Evolutionary conservation across 2,329 filamentous ascomycete species (phyloP), one percentile per base, ranked within the genome.

Genomic region (Trichoderma sp.): DNA sequence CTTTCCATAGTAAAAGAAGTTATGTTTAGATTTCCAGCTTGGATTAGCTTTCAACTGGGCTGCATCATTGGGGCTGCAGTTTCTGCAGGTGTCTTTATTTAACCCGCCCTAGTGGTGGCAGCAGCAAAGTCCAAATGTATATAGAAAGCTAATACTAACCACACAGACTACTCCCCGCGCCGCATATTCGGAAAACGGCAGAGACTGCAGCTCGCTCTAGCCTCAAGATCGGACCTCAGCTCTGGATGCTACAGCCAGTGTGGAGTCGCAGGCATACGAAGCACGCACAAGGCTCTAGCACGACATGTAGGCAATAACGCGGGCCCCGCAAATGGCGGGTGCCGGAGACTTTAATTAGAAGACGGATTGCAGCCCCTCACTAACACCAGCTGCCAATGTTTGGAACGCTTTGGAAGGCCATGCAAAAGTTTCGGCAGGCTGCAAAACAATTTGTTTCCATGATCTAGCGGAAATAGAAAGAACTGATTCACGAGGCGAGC

Each of bases 331-430:
- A 29, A 58, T 59, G 47, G 55, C 55, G 53, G 64, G 21, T 35
- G 29, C 40, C 55, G 64, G 64, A 37, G 64, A 67, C 64, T 67
- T 67, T 16, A 37, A 67, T 67, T 67, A 59, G 55, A 52, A 67
- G 55, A 67, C 55, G 64, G 64, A 67, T 27, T 49, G 40, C n/a
- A 35, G 49, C 53, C 55, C 64, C 64, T 59, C 64, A 67, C n/a
- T 10, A n/a, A 35, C 55, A 52, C 10, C 55, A 67, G 55, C 16
- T 58, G n/a, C 13, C 57, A 27, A 24, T 40, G 13, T 52, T 29
- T 27, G 40, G 27, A 31, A 52, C 49, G 5, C 13, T 29, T 13
- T 13, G 27, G 59, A 66, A 49, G 16, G 14, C 13, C 19, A 27
- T 13, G 27, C 19, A 13, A 19, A 65, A 21, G 19, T 19, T 16